Evolutionary conservation across 208 protist genomes (phyloP).

Genomic region (Lotmaria passim): DNA sequence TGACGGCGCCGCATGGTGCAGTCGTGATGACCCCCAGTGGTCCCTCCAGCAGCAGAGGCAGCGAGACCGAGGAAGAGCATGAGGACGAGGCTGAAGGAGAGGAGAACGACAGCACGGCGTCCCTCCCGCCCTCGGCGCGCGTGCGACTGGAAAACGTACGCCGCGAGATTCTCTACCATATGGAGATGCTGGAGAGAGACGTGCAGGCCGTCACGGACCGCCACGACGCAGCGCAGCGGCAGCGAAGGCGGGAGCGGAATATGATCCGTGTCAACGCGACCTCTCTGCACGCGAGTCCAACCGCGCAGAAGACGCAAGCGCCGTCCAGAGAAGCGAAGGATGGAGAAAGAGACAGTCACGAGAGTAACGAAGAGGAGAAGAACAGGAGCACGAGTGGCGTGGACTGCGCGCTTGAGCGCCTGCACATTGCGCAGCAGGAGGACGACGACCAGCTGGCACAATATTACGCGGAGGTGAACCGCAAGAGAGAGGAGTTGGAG

Average conservation of each 20-base stretch:
- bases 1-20: constrained; percentile 10
- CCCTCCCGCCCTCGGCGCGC: constrained; percentile 6
- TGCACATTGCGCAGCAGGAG: constrained; percentile 35
- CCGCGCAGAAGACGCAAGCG: background rate
- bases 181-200: constrained; percentile 24
- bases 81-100: constrained; percentile 3
- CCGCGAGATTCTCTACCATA: constrained; percentile 21
- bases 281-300: background rate
- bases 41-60: background rate
- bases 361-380: background rate
- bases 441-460: constrained; percentile 28
- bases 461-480: constrained; percentile 33
- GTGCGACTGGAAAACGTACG: constrained; percentile 23
- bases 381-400: constrained; percentile 10
- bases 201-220: constrained; percentile 29
- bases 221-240: constrained; percentile 28
- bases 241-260: constrained; percentile 28
- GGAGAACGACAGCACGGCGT: background rate
- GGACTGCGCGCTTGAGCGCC: constrained; percentile 22
- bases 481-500: constrained; percentile 25
- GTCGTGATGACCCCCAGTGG: background rate
- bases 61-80: background rate
- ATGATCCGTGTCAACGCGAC: constrained; percentile 26
- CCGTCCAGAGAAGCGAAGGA: too few relatives aligned
- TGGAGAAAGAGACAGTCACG: background rate